Evolutionary conservation across 2,329 filamentous ascomycete genomes (phyloP).

Genomic region (Apiospora phragmitis): DNA sequence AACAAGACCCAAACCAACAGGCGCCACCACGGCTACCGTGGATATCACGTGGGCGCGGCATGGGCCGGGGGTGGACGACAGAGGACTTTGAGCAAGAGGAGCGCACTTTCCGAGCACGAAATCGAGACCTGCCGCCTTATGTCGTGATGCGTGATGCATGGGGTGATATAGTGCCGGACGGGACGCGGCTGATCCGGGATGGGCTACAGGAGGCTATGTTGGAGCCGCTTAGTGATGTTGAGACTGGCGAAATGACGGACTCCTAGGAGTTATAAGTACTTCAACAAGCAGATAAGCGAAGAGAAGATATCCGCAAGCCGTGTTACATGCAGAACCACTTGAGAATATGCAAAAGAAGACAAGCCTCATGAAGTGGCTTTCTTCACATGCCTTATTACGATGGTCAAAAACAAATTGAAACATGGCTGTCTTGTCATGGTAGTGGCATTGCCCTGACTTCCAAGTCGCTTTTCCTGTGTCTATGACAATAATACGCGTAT

Average conservation of each 20-base stretch:
- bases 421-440: not conserved
- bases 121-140: not conserved
- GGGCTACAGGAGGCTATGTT: not conserved
- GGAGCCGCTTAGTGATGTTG: not conserved
- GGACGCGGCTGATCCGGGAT: not conserved
- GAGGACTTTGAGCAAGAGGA: not conserved
- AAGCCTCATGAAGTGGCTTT: not conserved
- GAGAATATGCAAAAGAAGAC: not conserved
- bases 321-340: not conserved
- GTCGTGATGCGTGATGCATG: not conserved
- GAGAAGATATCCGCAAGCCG: not conserved
- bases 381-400: not conserved
- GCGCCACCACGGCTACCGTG: not conserved
- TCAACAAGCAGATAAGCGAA: not conserved
- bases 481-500: conserved; percentile 60
- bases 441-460: not conserved
- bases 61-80: not conserved
- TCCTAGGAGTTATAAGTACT: not conserved
- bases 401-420: not conserved
- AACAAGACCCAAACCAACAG: not conserved
- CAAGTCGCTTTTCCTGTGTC: not conserved
- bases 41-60: not conserved
- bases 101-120: not conserved
- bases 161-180: not conserved
- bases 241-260: not conserved